Conservation (phyloP, 2,329 filamentous ascomycete species). For the Lithohypha guttulata region DNA sequence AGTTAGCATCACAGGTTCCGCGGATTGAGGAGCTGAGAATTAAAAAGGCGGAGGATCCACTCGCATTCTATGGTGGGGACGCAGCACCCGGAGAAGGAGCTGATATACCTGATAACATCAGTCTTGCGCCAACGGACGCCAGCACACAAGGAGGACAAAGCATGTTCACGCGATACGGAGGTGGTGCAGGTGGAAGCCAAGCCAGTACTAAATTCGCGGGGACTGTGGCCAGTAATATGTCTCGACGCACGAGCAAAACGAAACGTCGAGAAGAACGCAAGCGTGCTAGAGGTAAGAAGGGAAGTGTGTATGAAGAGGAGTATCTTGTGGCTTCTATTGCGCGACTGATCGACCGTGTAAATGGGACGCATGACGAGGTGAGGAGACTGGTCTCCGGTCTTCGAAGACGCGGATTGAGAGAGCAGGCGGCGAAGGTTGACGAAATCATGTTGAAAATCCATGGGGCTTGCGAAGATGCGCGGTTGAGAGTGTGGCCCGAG, state of each 20-base stretch:
- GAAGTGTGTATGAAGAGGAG: slow-evolving; percentile 95
- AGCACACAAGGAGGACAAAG: slow-evolving; percentile 68
- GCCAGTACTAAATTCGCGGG: slow-evolving; percentile 27
- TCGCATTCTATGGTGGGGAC: slow-evolving; percentile 81
- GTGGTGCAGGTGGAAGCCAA: slow-evolving; percentile 24
- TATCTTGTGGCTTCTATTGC: slow-evolving; percentile 84
- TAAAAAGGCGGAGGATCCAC: slow-evolving; percentile 72
- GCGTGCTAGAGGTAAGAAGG: slow-evolving; percentile 86
- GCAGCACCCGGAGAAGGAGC: slow-evolving; percentile 53
- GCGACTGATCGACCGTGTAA: slow-evolving; percentile 71
- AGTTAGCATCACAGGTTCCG: slow-evolving; percentile 74
- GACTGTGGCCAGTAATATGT: slow-evolving; percentile 58
- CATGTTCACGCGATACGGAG: slow-evolving; percentile 83
- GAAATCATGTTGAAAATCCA: slow-evolving; percentile 63
- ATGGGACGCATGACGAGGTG: slow-evolving; percentile 60
- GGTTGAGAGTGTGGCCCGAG: slow-evolving; percentile 56
- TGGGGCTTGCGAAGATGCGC: slow-evolving; percentile 54
- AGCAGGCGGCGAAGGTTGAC: slow-evolving; percentile 71
- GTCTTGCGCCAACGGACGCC: slow-evolving; percentile 73
- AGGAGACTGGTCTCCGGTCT: slow-evolving; percentile 65
- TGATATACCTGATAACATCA: slow-evolving; percentile 85
- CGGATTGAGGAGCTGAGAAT: slow-evolving; percentile 70
- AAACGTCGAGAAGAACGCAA: slow-evolving; percentile 86
- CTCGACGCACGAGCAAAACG: slow-evolving; percentile 76
- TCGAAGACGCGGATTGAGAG: slow-evolving; percentile 71